Evolutionary conservation across 371 early-diverging fungal species (phyloP), one percentile per base, ranked within the genome.

Genomic region (Lichtheimia ornata): DNA sequence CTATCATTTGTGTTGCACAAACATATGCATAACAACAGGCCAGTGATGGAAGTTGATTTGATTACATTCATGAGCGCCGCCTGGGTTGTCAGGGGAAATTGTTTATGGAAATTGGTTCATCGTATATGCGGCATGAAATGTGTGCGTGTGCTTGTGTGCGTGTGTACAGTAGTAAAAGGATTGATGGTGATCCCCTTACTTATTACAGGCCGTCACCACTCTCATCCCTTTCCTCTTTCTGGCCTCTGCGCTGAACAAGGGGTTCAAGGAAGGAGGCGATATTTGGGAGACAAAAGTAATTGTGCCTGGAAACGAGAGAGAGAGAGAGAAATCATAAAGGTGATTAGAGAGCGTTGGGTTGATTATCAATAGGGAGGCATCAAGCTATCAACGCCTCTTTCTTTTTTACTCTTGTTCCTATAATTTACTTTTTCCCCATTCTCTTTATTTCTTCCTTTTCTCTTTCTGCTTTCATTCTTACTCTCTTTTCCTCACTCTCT

Each of bases 181-280:
- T 35, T 9, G 42, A n/a, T 13, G 15, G 22, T 40, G 54, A 41
- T 41, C 54, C 54, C 54, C 54, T 53, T 56, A 45, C 41, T 55
- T 41, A 27, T 45, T 15, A 7, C 24, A 24, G 41, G 41, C 35
- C 35, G 9, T 28, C 28, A 28, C 28, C 22, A 22, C 22, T 22
- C 7, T 28, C 28, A 28, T 35, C 35, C 41, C 14, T 44, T 41
- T 54, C 28, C 24, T 45, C 25, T 56, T 45, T 58, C 50, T 58
- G 59, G 59, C 59, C 51, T 50, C 59, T 50, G 59, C 49, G 59
- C 50, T 58, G 40, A 40, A 58, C 50, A 50, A 50, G 41, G 53
- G 53, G 27, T 6, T 9, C 2, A 35, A 11, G 35, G 35, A 35
- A 35, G 35, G 35, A 35, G 35, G 49, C 7, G 49, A 24, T 18